Percentiles rank a stretch among this genome's conserved stretches.
These are phyloP conservation scores for Colletotrichum aenigma DNA, from an alignment of 2,329 filamentous ascomycete species.

Conservation along the genomic window DNA sequence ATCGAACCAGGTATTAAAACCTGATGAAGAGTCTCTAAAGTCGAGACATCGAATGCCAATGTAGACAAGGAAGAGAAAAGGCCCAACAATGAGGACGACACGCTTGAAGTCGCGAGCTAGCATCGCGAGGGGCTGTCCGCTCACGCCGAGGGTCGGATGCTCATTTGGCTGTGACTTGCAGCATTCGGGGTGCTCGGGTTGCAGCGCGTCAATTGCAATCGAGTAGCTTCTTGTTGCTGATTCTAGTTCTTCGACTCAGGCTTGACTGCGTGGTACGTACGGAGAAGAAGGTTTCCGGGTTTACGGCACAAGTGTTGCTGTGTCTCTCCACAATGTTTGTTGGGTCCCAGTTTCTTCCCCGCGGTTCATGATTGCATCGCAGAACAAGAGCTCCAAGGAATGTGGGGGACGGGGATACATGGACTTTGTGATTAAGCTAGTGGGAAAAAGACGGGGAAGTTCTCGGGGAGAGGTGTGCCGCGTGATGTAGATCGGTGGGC, in stretches of 20 bases:
- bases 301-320: background rate
- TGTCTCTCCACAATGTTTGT: background rate
- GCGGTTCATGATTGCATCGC: background rate
- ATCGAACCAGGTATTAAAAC: background rate
- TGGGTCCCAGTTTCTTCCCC: background rate
- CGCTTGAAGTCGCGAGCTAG: slow-evolving; percentile 35
- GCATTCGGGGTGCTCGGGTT: background rate
- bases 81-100: slow-evolving; percentile 31
- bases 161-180: background rate
- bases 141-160: background rate
- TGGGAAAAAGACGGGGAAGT: background rate
- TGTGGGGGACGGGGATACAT: background rate
- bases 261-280: background rate
- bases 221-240: background rate
- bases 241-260: background rate
- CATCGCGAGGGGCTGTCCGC: slow-evolving; percentile 26
- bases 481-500: background rate
- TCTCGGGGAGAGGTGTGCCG: background rate
- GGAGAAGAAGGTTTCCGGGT: background rate
- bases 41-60: slow-evolving; percentile 23
- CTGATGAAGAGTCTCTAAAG: background rate
- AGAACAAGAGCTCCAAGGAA: background rate
- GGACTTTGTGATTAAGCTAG: background rate
- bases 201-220: background rate
- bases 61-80: slow-evolving; percentile 32